phyloP scores from a whole-genome alignment of 495 filamentous ascomycete genomes.

The Penicillium lividum region DNA sequence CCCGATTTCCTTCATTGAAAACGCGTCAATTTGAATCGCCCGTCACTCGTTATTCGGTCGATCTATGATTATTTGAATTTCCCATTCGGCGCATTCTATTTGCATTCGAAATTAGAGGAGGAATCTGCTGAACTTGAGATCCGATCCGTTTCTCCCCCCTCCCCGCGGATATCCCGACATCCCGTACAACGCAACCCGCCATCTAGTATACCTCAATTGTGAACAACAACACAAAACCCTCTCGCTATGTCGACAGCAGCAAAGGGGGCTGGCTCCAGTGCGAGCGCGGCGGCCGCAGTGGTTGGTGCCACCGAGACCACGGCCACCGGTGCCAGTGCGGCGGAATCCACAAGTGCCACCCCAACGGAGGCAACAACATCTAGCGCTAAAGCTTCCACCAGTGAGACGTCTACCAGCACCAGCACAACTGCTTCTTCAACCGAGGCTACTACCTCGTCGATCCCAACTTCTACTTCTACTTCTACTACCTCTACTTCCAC shows the following conservation, averaged over 20 bases:
- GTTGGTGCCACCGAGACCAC: constrained; percentile 3
- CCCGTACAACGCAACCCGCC: background rate
- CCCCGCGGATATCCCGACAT: background rate
- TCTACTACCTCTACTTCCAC: constrained; percentile 14
- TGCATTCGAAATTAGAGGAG: background rate
- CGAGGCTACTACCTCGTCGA: constrained; percentile 19
- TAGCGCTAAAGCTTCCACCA: constrained; percentile 16
- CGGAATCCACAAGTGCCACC: constrained; percentile 1
- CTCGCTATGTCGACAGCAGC: background rate
- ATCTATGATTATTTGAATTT: background rate
- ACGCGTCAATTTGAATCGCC: constrained; percentile 15
- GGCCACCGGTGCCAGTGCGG: constrained; percentile 3
- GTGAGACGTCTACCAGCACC: constrained; percentile 18
- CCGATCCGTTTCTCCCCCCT: background rate
- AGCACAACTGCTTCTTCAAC: constrained; percentile 25
- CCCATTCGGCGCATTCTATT: background rate
- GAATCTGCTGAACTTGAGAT: background rate
- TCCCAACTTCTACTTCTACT: constrained; percentile 17
- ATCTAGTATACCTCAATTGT: background rate
- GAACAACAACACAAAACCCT: background rate
- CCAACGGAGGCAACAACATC: constrained; percentile 2
- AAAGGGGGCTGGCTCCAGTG: background rate
- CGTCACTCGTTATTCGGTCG: constrained; percentile 23
- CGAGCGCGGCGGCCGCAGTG: background rate
- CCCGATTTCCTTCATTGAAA: constrained; percentile 9